Evolutionary conservation across 805 yeast species (phyloP), one percentile per base, ranked within the genome.

Genomic region (Monosporozyma servazzii): DNA sequence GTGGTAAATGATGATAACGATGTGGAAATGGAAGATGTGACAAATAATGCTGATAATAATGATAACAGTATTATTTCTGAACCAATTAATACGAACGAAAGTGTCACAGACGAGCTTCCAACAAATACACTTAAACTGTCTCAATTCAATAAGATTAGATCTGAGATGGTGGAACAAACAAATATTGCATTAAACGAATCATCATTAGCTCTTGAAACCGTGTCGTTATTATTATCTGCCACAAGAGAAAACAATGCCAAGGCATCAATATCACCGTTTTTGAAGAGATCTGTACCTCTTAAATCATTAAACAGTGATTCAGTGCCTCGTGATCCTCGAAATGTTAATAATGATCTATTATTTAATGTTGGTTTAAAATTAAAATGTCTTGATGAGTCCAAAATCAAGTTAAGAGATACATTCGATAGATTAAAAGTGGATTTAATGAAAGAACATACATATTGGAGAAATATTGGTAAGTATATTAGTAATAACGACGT

Each of bases 191-290:
- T 87, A 58, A 93, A 91, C 64, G 97, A 93, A 63, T 82, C 95
- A 0, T 89, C 96, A 0, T 68, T 93, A 39, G 83, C 96, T 1
- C 71, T 90, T 52, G 99, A 91, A 63, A 86, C 90, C 56, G 84
- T 91, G 1, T 88, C 96, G 1, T 73, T 91, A 54, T 71, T 93
- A 52, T 76, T 91, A 43, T 85, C 96, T 18, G 78, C 87, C 10
- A 80, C 80, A 10, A 77, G 93, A 55, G 96, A 96, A 1, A 87
- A 88, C 18, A 85, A 91, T 1, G 96, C 95, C 2, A 77, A 85
- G 33, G 75, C 89, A 2, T 88, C 97, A 1, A 87, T 91, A 81
- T 88, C 96, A 1, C 88, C 95, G 0, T 89, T 80, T 64, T 70
- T 89, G 55, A 79, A 81, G 58, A 84, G 85, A 58, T 79, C 78